Conservation (phyloP, 2,329 filamentous ascomycete genomes). For the Chaetothyriales sp. region DNA sequence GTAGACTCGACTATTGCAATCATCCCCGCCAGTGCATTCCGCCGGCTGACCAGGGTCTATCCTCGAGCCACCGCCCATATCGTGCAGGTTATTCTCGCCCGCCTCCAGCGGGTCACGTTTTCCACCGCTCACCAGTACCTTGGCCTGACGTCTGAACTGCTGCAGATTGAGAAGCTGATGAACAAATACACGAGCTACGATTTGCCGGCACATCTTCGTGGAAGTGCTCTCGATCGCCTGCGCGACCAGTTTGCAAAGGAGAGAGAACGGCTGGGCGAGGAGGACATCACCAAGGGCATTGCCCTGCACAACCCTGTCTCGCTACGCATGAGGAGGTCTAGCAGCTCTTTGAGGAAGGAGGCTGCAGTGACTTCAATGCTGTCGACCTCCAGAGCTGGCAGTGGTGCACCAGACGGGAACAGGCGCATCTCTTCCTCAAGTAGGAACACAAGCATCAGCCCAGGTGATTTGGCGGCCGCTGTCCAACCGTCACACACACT, state of each 20-base stretch:
- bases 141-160: slow-evolving; percentile 75
- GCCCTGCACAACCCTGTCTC: slow-evolving; percentile 71
- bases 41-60: slow-evolving; percentile 80
- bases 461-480: slow-evolving; percentile 49
- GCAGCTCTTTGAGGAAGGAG: slow-evolving; percentile 57
- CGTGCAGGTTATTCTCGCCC: slow-evolving; percentile 88
- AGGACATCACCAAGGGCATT: slow-evolving; percentile 81
- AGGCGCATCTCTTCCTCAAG: slow-evolving; percentile 1
- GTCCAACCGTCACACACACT: background rate
- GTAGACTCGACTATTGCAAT: slow-evolving; percentile 97
- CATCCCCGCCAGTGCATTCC: slow-evolving; percentile 90
- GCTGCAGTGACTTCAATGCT: slow-evolving; percentile 54
- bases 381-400: slow-evolving; percentile 27
- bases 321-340: slow-evolving; percentile 56
- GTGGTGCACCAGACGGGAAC: background rate
- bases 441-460: slow-evolving; percentile 38
- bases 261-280: slow-evolving; percentile 61
- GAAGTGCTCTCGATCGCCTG: slow-evolving; percentile 63
- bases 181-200: slow-evolving; percentile 83
- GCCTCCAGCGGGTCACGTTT: slow-evolving; percentile 85
- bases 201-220: slow-evolving; percentile 76
- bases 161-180: slow-evolving; percentile 88
- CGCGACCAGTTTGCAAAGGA: slow-evolving; percentile 89
- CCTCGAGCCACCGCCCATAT: slow-evolving; percentile 95
- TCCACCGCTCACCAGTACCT: slow-evolving; percentile 91